Conservation (phyloP, 495 filamentous ascomycete species). For the Penicillium simplicissimum region DNA sequence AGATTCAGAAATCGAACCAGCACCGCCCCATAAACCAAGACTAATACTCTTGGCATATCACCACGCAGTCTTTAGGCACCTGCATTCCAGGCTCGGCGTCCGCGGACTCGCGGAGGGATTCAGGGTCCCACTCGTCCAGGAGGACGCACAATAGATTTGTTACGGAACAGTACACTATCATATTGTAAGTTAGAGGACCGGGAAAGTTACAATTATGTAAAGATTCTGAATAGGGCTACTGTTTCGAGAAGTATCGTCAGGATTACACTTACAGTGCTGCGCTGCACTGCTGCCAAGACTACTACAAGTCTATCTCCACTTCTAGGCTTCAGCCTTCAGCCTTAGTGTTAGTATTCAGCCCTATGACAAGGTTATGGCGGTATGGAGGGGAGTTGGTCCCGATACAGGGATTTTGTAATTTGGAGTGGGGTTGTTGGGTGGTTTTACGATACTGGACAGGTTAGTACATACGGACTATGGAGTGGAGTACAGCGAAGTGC, state of each 20-base stretch:
- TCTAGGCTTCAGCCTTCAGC: not conserved
- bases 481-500: too few relatives aligned
- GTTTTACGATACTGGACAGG: too few relatives aligned
- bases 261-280: not conserved
- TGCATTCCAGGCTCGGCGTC: slow-evolving; percentile 12
- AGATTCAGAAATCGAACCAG: not conserved
- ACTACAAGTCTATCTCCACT: not conserved
- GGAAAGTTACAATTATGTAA: not conserved
- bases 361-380: not conserved
- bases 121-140: too few relatives aligned
- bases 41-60: slow-evolving; percentile 14
- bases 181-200: too few relatives aligned
- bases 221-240: not conserved
- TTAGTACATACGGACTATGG: too few relatives aligned
- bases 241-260: not conserved
- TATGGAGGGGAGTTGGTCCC: not conserved
- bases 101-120: not conserved
- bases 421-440: too few relatives aligned
- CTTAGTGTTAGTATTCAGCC: not conserved
- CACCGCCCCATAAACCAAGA: slow-evolving; percentile 4
- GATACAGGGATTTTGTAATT: not conserved
- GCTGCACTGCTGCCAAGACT: not conserved
- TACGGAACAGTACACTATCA: too few relatives aligned
- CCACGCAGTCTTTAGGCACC: slow-evolving; percentile 13
- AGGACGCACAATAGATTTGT: too few relatives aligned